A percentile compares a stretch with the other conserved stretches of the same genome.
These are phyloP conservation scores for Malus hybrid DNA, from an alignment of 331 rosid genomes.

Conservation along the genomic window DNA sequence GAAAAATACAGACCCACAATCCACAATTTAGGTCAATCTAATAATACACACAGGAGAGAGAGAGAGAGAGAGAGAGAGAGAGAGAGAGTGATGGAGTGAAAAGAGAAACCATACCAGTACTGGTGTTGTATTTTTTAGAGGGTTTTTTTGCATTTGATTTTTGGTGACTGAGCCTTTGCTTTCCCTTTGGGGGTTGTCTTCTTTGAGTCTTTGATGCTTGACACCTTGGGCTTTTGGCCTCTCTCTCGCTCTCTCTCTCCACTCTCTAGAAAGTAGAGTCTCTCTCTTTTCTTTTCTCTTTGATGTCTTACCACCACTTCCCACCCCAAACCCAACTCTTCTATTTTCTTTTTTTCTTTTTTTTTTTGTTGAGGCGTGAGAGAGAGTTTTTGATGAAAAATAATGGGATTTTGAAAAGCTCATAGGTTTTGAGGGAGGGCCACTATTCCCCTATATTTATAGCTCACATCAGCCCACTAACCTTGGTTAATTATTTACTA, in stretches of 20 bases:
- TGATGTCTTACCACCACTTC: conserved; percentile 1
- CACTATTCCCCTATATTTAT: conserved; percentile 14
- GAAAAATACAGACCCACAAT: conserved; percentile 9
- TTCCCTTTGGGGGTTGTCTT: not conserved
- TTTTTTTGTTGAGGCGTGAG: not conserved
- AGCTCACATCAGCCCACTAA: conserved; percentile 12
- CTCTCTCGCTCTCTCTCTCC: too few relatives aligned
- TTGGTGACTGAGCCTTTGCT: conserved; percentile 5
- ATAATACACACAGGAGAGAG: not conserved
- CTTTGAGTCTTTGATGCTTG: not conserved
- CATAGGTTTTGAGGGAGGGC: not conserved
- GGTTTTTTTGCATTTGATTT: not conserved
- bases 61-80: not conserved
- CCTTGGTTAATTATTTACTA: conserved; percentile 22
- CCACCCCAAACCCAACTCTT: conserved; percentile 2
- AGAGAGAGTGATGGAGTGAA: not conserved
- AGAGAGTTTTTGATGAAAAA: not conserved
- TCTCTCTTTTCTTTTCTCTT: not conserved
- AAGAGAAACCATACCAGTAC: conserved; percentile 12
- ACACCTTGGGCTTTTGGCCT: conserved; percentile 5
- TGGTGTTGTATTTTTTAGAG: not conserved
- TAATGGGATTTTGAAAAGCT: not conserved
- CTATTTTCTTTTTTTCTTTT: too few relatives aligned
- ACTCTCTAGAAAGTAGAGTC: not conserved
- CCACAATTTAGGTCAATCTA: conserved; percentile 9